Evolutionary conservation across 2,329 filamentous ascomycete species (phyloP), one percentile per base, ranked within the genome.

Genomic region (Aspergillus ustus): DNA sequence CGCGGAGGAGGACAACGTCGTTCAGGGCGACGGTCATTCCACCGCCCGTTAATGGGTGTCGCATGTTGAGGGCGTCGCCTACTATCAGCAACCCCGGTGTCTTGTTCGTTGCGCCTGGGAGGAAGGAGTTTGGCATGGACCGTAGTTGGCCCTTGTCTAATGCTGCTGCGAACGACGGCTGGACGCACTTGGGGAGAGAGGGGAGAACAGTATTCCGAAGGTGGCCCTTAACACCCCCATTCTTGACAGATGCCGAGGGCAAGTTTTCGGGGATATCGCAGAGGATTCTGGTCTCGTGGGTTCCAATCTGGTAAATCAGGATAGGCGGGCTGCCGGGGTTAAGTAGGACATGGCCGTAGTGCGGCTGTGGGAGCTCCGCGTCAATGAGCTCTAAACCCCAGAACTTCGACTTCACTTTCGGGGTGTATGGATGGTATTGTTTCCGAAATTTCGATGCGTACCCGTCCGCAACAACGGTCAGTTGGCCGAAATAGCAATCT

Each of bases 11-110:
- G 11, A 95, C 85, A 1, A 91, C 93, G 73, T 99, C 95, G 79
- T 94, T 96, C 77, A 99, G 91, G 1, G 92, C 95, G 1, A 98
- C 95, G 0, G 94, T 98, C 95, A 99, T 99, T 70, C 95, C 95
- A 67, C 95, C 95, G 57, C 95, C 95, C 0, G 95, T 99, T 13
- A 99, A 84, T 1, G 95, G 95, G 79, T 99, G 95, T n/a, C 95
- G 91, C 95, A 99, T 99, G 82, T 99, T 99, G 84, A 96, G 89
- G 15, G 95, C 94, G 75, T 99, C 95, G 62, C 95, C 95, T 8
- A 98, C 84, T 40, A 99, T 82, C 52, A 97, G 84, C 63, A 97
- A 80, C 4, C 92, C 92, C 1, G 88, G 86, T 11, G 85, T 85
- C 49, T 83, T 85, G 73, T 91, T 90, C 63, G 90, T 91, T 0